Evolutionary conservation across 768 basidiomycete species (phyloP).

Genomic region (Bullera alba): DNA sequence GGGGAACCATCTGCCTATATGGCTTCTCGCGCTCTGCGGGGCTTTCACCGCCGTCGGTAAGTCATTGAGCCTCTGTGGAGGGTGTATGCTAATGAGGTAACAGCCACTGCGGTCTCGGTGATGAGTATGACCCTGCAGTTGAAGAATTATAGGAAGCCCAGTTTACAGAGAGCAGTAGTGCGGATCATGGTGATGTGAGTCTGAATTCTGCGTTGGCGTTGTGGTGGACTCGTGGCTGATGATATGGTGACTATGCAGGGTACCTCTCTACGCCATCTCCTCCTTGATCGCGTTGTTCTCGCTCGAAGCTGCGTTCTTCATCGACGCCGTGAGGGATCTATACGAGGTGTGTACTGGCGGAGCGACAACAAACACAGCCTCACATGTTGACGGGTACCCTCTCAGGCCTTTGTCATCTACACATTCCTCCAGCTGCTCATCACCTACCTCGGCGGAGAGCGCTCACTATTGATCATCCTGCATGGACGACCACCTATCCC

Average conservation of each 20-base stretch:
- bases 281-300: constrained; percentile 91
- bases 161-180: constrained; percentile 67
- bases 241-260: constrained; percentile 29
- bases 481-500: constrained; percentile 84
- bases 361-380: not conserved
- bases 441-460: constrained; percentile 66
- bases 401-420: constrained; percentile 47
- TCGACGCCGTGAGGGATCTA: constrained; percentile 87
- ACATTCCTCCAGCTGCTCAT: constrained; percentile 43
- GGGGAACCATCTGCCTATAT: constrained; percentile 37
- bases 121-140: constrained; percentile 46
- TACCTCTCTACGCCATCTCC: constrained; percentile 79
- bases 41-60: constrained; percentile 41
- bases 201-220: not conserved
- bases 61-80: constrained; percentile 5
- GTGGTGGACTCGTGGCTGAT: not conserved
- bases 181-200: constrained; percentile 91
- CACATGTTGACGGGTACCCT: constrained; percentile 22
- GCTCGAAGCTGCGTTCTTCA: constrained; percentile 88
- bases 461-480: constrained; percentile 81
- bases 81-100: not conserved
- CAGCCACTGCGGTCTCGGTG: constrained; percentile 41
- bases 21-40: constrained; percentile 42
- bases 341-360: constrained; percentile 66
- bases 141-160: constrained; percentile 44